Evolutionary conservation across 192 early-diverging fungal species (phyloP), one percentile per base, ranked within the genome.

Genomic region (Coemansia sp.): DNA sequence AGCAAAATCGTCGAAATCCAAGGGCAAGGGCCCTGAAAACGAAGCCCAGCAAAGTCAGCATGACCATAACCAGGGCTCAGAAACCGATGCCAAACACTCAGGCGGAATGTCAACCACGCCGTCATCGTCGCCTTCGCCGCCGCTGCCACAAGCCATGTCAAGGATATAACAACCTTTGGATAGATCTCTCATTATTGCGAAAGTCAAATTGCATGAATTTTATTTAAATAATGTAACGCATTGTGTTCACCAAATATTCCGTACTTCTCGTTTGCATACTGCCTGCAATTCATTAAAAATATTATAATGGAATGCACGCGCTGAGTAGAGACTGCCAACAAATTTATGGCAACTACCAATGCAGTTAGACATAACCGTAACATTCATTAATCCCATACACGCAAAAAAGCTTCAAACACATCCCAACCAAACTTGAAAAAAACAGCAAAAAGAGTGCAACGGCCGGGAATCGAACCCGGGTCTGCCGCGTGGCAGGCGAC

Each of bases 391-490:
- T 18, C n/a, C n/a, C n/a, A n/a, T n/a, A n/a, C n/a, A n/a, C n/a
- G n/a, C n/a, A n/a, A n/a, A n/a, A n/a, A n/a, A n/a, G n/a, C n/a
- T n/a, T n/a, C n/a, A n/a, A n/a, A n/a, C n/a, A n/a, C n/a, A n/a
- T n/a, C n/a, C n/a, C n/a, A n/a, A n/a, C n/a, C n/a, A n/a, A n/a
- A n/a, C n/a, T n/a, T n/a, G n/a, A 29, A 29, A 52, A 47, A 31
- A 42, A 30, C 18, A 50, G 35, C 29, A 30, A 56, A 33, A 62
- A 58, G 24, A 4, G 35, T 86, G 85, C 85, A 80, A 73, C 69
- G 77, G 66, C 86, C 83, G 86, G 81, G 86, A 88, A 86, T 89
- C 86, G 87, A 89, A 89, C 87, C 82, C 87, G 83, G 85, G 85
- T 85, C 87, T 81, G 77, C 81, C 73, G 87, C 87, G 85, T 89